phyloP scores from a whole-genome alignment of 2,329 filamentous ascomycete genomes.

The Penicillium sp. region DNA sequence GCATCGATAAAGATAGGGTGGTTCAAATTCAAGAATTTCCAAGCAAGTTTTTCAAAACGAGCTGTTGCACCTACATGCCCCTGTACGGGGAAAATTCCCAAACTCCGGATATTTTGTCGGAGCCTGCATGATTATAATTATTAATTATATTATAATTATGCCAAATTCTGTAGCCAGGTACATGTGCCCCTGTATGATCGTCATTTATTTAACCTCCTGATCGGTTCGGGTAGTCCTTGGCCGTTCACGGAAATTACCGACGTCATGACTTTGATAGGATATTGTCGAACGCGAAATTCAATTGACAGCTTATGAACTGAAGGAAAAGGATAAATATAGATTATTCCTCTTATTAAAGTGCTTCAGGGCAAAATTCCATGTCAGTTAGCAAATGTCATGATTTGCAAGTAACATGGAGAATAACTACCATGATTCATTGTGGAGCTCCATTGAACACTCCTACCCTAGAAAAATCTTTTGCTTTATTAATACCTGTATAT shows the following conservation, averaged over 20 bases:
- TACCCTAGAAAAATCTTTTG: not conserved
- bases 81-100: too few species aligned
- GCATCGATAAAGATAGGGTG: not conserved
- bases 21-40: not conserved
- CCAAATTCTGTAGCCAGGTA: not conserved
- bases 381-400: not conserved
- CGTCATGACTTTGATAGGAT: not conserved
- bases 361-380: not conserved
- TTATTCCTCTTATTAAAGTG: not conserved
- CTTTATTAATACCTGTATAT: not conserved
- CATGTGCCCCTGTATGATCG: not conserved
- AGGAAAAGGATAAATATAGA: not conserved
- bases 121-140: too few species aligned
- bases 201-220: not conserved
- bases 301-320: not conserved
- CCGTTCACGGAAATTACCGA: not conserved
- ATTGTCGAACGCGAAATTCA: not conserved
- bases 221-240: not conserved
- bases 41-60: too few species aligned
- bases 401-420: not conserved
- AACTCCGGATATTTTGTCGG: too few species aligned
- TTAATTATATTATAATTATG: too few species aligned
- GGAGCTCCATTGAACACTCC: not conserved
- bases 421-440: not conserved
- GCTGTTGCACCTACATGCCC: too few species aligned